phyloP scores from a whole-genome alignment of 108 stramenopile species.

The Cyclotella sp. region DNA sequence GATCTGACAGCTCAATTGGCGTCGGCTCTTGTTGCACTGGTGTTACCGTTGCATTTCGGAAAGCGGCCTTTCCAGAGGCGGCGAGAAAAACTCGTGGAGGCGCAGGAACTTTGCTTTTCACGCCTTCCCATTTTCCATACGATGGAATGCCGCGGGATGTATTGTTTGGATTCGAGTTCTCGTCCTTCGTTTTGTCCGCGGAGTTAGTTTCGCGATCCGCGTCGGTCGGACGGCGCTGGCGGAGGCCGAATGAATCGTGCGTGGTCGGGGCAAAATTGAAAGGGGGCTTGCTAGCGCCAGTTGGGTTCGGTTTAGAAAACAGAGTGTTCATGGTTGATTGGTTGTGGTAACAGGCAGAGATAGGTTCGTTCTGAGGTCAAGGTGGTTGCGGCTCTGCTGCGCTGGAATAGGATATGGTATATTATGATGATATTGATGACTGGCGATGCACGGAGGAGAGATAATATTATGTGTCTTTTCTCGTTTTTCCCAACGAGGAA shows the following conservation, averaged over 20 bases:
- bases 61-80: conserved; percentile 3
- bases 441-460: too few species aligned
- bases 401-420: too few species aligned
- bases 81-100: conserved; percentile 8
- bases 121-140: neutral
- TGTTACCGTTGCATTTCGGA: neutral
- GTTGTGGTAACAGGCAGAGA: too few species aligned
- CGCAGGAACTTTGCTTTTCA: conserved; percentile 14
- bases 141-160: neutral
- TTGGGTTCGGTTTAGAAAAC: neutral
- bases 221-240: conserved; percentile 8
- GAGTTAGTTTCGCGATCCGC: neutral
- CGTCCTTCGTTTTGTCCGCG: neutral
- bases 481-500: too few species aligned
- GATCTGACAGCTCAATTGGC: neutral
- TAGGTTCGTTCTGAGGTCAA: too few species aligned
- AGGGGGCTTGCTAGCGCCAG: conserved; percentile 1
- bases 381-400: too few species aligned
- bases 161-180: conserved; percentile 15
- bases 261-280: neutral
- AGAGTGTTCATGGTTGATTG: neutral
- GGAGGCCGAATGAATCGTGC: conserved; percentile 14
- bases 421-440: too few species aligned
- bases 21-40: neutral
- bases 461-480: too few species aligned